A percentile compares a stretch with the other conserved stretches of the same genome.
These are phyloP conservation scores for Phenoliferia sp. DNA, from an alignment of 1,284 basidiomycete species.

Conservation along the genomic window DNA sequence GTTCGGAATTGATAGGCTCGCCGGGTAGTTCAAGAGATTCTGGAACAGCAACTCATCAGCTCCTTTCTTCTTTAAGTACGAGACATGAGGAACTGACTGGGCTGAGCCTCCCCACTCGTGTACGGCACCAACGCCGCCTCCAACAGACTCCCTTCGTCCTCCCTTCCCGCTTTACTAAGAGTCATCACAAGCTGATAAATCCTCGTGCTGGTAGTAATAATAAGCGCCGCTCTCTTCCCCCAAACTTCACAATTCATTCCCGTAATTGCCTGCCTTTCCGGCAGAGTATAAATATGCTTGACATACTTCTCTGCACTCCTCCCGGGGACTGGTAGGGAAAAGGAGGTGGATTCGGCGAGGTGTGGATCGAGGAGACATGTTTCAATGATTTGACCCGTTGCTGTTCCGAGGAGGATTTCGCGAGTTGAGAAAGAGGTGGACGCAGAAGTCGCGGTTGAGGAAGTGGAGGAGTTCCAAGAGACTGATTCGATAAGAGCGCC, in stretches of 20 bases:
- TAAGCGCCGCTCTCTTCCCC: conserved; percentile 54
- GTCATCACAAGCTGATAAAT: conserved; percentile 80
- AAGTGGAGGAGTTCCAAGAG: conserved; percentile 91
- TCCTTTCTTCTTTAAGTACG: not conserved
- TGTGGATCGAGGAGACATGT: conserved; percentile 70
- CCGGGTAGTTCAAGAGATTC: conserved; percentile 84
- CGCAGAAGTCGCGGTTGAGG: conserved; percentile 51
- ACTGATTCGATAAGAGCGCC: conserved; percentile 78
- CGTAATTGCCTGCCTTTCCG: conserved; percentile 71
- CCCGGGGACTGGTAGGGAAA: conserved; percentile 38
- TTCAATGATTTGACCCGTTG: conserved; percentile 78
- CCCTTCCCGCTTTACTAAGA: conserved; percentile 40
- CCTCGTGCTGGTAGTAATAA: conserved; percentile 79
- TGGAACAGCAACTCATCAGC: conserved; percentile 43
- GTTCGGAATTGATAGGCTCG: conserved; percentile 62
- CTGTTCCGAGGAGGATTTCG: conserved; percentile 83
- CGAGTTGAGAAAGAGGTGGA: conserved; percentile 60
- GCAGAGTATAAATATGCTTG: conserved; percentile 69
- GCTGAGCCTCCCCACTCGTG: conserved; percentile 57
- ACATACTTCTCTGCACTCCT: conserved; percentile 56
- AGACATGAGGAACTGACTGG: conserved; percentile 55
- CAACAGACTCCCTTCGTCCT: conserved; percentile 69
- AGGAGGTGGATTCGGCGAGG: conserved; percentile 56
- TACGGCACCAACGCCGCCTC: conserved; percentile 68
- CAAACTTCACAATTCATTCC: conserved; percentile 73